A percentile compares a stretch with the other conserved stretches of the same genome.
These are phyloP conservation scores for Cubamyces sp. DNA, from an alignment of 768 basidiomycete species.

Conservation along the genomic window DNA sequence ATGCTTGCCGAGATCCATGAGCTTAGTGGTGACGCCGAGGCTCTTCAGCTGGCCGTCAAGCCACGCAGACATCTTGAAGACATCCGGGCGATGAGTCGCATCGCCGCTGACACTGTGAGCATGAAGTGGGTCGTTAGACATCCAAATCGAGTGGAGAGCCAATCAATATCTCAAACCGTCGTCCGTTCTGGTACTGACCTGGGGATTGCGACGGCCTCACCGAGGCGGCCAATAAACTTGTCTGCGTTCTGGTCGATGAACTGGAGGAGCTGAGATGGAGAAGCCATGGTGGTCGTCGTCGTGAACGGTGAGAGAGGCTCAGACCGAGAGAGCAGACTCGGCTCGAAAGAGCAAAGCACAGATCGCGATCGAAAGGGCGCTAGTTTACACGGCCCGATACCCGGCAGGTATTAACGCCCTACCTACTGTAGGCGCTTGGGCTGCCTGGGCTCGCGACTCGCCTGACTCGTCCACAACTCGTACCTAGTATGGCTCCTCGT, in stretches of 20 bases:
- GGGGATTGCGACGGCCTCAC: constrained; percentile 84
- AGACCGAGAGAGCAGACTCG: no score
- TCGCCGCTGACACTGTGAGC: constrained; percentile 65
- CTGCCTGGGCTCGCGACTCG: no score
- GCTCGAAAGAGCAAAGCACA: no score
- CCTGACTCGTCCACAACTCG: no score
- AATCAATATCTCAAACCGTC: no score
- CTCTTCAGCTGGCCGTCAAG: constrained; percentile 71
- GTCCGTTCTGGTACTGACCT: constrained; percentile 45
- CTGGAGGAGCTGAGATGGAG: constrained; percentile 38
- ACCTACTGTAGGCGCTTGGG: no score
- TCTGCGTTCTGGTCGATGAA: constrained; percentile 75
- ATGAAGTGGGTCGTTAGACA: neutral
- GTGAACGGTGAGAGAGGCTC: no score
- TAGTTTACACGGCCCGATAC: no score
- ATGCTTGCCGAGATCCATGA: constrained; percentile 79
- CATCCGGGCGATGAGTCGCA: constrained; percentile 70
- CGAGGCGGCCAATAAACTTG: constrained; percentile 76
- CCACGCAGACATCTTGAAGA: constrained; percentile 86
- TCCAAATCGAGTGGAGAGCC: no score
- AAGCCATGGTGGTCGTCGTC: constrained; percentile 36
- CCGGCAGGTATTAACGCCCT: no score
- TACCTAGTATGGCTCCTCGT: no score
- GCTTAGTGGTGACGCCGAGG: constrained; percentile 79
- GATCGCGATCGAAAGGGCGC: no score